Percentiles rank a stretch among this genome's conserved stretches.
phyloP scores from a whole-genome alignment of 495 filamentous ascomycete species.

The Viridothelium virens region DNA sequence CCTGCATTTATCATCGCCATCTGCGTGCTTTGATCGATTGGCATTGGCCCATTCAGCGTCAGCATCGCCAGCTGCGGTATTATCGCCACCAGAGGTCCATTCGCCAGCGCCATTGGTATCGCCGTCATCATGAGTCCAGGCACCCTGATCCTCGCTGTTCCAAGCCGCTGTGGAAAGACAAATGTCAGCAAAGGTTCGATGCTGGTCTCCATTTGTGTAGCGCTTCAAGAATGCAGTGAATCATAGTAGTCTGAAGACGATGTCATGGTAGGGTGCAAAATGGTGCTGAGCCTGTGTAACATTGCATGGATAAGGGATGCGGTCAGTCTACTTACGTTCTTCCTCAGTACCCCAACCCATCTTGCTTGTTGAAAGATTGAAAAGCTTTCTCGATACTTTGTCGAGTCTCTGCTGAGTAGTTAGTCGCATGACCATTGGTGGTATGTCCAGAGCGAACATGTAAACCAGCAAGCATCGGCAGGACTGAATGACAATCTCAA shows the following conservation, averaged over 20 bases:
- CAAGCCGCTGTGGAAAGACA: background rate
- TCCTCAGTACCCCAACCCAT: background rate
- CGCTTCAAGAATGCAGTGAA: no score
- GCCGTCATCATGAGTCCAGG: conserved; percentile 11
- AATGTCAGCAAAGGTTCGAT: background rate
- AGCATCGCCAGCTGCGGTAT: conserved; percentile 15
- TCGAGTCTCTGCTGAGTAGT: background rate
- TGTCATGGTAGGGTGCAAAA: background rate
- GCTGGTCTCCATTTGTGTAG: no score
- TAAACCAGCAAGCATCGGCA: no score
- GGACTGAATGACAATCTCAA: no score
- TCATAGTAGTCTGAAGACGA: background rate
- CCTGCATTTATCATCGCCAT: conserved; percentile 26
- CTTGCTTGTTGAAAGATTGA: background rate
- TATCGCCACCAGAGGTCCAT: conserved; percentile 23
- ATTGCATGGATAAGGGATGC: background rate
- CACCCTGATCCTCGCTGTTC: background rate
- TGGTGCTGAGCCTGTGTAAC: background rate
- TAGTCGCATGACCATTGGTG: background rate
- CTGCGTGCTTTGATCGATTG: conserved; percentile 21
- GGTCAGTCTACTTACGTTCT: background rate
- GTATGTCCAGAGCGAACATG: background rate
- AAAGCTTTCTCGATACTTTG: background rate
- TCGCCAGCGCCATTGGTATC: conserved; percentile 8
- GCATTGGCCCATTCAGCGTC: conserved; percentile 18